phyloP scores from a whole-genome alignment of 2,329 filamentous ascomycete genomes.

The Sclerotinia nivalis region DNA sequence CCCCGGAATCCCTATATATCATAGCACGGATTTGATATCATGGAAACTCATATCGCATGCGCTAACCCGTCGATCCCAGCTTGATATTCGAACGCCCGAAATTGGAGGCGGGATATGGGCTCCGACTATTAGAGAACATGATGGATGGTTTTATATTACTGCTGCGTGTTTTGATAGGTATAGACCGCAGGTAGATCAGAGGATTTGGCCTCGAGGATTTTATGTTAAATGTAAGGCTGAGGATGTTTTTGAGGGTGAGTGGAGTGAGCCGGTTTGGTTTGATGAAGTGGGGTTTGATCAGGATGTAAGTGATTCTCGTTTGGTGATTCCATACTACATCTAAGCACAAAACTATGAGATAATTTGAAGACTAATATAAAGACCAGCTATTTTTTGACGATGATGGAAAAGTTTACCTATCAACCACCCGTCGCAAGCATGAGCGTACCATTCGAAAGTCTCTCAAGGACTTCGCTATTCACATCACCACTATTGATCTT shows the following conservation, averaged over 20 bases:
- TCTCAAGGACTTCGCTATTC: slow-evolving; percentile 35
- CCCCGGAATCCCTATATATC: slow-evolving; percentile 17
- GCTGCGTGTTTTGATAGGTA: slow-evolving; percentile 40
- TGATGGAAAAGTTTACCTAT: slow-evolving; percentile 52
- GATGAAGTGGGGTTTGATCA: slow-evolving; percentile 23
- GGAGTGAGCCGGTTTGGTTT: slow-evolving; percentile 22
- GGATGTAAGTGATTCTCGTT: slow-evolving; percentile 9
- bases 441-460: background rate
- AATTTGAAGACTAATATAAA: background rate
- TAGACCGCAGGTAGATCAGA: slow-evolving; percentile 15
- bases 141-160: slow-evolving; percentile 51
- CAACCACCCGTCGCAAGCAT: slow-evolving; percentile 15
- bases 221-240: slow-evolving; percentile 18
- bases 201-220: slow-evolving; percentile 15
- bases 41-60: slow-evolving; percentile 51
- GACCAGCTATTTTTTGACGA: slow-evolving; percentile 52
- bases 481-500: slow-evolving; percentile 46
- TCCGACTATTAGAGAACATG: slow-evolving; percentile 47
- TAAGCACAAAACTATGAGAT: background rate
- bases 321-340: background rate
- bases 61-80: slow-evolving; percentile 43
- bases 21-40: slow-evolving; percentile 48
- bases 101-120: slow-evolving; percentile 51
- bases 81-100: slow-evolving; percentile 42
- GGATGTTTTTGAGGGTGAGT: slow-evolving; percentile 9